A percentile compares a stretch with the other conserved stretches of the same genome.
Conservation (phyloP, 2,329 filamentous ascomycete species). For the Raffaelea deltoideospora region DNA sequence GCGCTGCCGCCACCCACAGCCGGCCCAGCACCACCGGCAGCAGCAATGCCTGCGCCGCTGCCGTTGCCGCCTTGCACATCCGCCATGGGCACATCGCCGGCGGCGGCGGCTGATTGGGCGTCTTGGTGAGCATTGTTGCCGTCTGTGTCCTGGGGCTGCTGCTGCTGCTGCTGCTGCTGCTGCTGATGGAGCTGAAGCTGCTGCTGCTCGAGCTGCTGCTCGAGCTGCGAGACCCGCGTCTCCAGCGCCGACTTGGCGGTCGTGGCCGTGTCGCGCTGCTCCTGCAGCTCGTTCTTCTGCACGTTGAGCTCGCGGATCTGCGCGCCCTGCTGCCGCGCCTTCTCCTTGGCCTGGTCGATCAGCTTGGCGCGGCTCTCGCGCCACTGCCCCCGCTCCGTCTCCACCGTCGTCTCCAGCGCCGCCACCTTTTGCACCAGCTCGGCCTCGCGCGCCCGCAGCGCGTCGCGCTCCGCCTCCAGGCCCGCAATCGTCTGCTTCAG, state of each 20-base stretch:
- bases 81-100: too few species aligned
- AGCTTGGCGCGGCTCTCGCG: constrained; percentile 35
- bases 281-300: constrained; percentile 37
- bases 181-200: not conserved
- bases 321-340: constrained; percentile 34
- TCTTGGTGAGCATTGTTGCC: constrained; percentile 22
- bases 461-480: constrained; percentile 50
- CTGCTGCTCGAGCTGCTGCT: not conserved
- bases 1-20: too few species aligned
- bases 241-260: constrained; percentile 22
- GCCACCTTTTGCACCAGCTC: constrained; percentile 38
- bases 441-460: constrained; percentile 32
- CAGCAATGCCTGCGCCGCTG: too few species aligned
- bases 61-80: too few species aligned
- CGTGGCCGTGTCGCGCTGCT: constrained; percentile 29
- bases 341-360: constrained; percentile 48
- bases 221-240: constrained; percentile 1
- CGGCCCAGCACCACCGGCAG: too few species aligned
- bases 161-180: constrained; percentile 2
- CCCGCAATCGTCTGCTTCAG: constrained; percentile 63
- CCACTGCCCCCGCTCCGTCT: constrained; percentile 41
- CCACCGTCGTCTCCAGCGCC: constrained; percentile 34
- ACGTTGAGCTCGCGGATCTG: constrained; percentile 38
- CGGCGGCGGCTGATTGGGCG: not conserved
- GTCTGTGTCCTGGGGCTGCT: constrained; percentile 35